Evolutionary conservation across 2,329 filamentous ascomycete genomes (phyloP).

Genomic region (Cephalotrichum gorgonifer): DNA sequence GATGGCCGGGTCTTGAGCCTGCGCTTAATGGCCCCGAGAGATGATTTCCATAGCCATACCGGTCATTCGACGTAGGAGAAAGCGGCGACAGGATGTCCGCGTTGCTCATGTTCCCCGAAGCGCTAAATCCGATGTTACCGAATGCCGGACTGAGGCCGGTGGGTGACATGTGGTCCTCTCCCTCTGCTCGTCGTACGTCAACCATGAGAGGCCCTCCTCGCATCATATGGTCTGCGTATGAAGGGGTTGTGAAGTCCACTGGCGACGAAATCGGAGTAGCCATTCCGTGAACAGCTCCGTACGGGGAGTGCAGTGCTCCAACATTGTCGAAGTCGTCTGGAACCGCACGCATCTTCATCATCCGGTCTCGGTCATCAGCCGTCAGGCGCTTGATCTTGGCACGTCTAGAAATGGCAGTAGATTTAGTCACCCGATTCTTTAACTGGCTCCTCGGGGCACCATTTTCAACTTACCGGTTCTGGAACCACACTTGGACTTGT

Average conservation of each 20-base stretch:
- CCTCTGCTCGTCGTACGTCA: constrained; percentile 53
- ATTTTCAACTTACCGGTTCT: constrained; percentile 64
- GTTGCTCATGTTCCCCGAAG: constrained; percentile 35
- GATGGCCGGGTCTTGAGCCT: constrained; percentile 38
- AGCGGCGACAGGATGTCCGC: constrained; percentile 48
- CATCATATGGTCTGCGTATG: constrained; percentile 51
- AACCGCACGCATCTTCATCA: constrained; percentile 63
- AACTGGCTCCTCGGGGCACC: neutral
- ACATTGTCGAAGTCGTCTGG: constrained; percentile 63
- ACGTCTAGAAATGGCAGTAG: constrained; percentile 32
- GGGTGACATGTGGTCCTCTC: constrained; percentile 57
- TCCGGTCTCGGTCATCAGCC: constrained; percentile 58
- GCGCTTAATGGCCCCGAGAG: constrained; percentile 35
- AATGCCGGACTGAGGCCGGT: constrained; percentile 59
- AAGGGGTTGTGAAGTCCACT: constrained; percentile 34
- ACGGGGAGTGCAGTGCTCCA: constrained; percentile 57
- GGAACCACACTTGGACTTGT: constrained; percentile 97
- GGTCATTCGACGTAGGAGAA: constrained; percentile 42
- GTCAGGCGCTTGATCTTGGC: constrained; percentile 64
- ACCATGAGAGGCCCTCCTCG: constrained; percentile 52
- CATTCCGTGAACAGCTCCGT: constrained; percentile 48
- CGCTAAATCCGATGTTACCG: constrained; percentile 54
- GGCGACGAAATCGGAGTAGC: constrained; percentile 36
- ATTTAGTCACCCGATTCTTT: neutral
- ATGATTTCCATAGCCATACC: constrained; percentile 41